A percentile compares a stretch with the other conserved stretches of the same genome.
These are phyloP conservation scores for Letharia columbiana DNA, from an alignment of 495 filamentous ascomycete species.

Conservation along the genomic window DNA sequence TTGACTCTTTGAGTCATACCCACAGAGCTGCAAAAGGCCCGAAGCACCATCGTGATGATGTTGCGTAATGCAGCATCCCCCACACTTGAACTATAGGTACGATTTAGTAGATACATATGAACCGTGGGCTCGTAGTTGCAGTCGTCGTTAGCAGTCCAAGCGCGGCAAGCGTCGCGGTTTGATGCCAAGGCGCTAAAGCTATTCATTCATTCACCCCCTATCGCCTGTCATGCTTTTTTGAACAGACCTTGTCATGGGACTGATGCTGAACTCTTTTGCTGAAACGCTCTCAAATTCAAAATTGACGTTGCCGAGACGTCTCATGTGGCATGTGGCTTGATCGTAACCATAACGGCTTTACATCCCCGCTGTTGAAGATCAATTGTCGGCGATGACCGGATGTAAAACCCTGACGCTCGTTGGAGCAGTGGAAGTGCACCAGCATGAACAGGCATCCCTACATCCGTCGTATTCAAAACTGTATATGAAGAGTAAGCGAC, in stretches of 20 bases:
- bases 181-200: slow-evolving; percentile 1
- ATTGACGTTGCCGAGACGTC: neutral
- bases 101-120: neutral
- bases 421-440: neutral
- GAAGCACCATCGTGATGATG: neutral
- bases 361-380: neutral
- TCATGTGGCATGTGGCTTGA: neutral
- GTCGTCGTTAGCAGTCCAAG: neutral
- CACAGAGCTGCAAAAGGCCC: neutral
- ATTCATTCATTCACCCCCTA: too few species aligned
- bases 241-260: neutral
- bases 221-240: neutral
- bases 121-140: neutral
- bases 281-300: neutral
- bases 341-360: neutral
- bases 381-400: neutral
- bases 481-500: neutral
- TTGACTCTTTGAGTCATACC: neutral
- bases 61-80: neutral
- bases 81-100: neutral
- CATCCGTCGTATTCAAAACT: neutral
- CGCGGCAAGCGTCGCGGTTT: neutral
- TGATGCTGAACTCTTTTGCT: neutral
- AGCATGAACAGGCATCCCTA: neutral
- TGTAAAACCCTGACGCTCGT: neutral